Percentiles rank a stretch among this genome's conserved stretches.
Conservation (phyloP, 305 asterid species). For the Solanum aculeatissimum region DNA sequence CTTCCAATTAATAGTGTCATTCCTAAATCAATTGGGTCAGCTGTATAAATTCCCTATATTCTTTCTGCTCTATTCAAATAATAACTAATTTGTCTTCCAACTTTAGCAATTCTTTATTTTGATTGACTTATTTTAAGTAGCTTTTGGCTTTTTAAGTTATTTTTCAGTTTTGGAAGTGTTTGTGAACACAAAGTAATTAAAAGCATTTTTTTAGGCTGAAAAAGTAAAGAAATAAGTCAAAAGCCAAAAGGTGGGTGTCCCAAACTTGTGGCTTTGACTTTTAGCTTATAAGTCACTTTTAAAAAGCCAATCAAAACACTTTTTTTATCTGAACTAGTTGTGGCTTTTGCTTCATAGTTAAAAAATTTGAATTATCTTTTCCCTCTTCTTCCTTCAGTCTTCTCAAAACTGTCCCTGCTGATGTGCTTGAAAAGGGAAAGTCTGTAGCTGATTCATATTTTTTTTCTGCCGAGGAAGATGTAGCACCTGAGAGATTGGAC, state of each 20-base stretch:
- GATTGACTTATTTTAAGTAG: no score
- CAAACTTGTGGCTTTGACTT: no score
- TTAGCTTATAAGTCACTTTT: no score
- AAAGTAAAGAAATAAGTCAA: no score
- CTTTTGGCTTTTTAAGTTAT: no score
- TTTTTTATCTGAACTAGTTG: background rate
- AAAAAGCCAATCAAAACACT: no score
- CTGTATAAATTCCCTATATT: background rate
- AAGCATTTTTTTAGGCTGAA: no score
- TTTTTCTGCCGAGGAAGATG: conserved; percentile 28
- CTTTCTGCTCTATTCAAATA: background rate
- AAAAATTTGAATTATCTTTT: background rate
- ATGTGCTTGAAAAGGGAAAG: conserved; percentile 74
- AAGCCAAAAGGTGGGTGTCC: no score
- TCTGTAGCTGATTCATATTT: conserved; percentile 72
- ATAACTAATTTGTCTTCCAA: background rate
- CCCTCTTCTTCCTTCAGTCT: conserved; percentile 30
- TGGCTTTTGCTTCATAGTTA: background rate
- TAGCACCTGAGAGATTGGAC: conserved; percentile 21
- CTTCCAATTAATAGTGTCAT: background rate
- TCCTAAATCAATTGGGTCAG: background rate
- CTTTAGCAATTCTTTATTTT: background rate
- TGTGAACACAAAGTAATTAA: no score
- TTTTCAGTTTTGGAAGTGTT: no score
- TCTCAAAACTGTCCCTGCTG: conserved; percentile 69